Conservation (phyloP, 1,284 basidiomycete genomes). For the Marasmius sp. region DNA sequence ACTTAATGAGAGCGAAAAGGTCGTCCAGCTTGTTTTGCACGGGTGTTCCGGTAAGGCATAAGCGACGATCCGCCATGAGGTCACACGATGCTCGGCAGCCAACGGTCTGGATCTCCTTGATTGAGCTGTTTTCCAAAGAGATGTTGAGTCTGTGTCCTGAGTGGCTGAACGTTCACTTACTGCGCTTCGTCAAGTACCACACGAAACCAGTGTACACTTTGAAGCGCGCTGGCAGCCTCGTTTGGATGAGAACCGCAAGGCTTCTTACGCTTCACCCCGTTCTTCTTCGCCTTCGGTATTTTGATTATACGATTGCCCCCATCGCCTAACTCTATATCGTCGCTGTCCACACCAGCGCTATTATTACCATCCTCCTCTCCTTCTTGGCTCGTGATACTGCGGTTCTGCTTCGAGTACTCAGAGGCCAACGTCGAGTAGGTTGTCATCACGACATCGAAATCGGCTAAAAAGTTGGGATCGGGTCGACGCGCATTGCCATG, state of each 20-base stretch:
- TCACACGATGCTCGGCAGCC: constrained; percentile 95
- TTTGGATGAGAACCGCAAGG: constrained; percentile 42
- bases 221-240: constrained; percentile 84
- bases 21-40: constrained; percentile 99
- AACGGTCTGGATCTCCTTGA: constrained; percentile 94
- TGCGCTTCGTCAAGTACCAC: constrained; percentile 98
- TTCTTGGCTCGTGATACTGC: constrained; percentile 54
- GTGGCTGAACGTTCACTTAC: constrained; percentile 49
- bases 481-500: constrained; percentile 90
- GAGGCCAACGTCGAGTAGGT: constrained; percentile 95
- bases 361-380: constrained; percentile 72
- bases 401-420: constrained; percentile 90
- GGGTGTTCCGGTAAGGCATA: constrained; percentile 96
- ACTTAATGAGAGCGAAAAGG: constrained; percentile 95
- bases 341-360: constrained; percentile 65
- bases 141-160: too few species aligned
- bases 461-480: constrained; percentile 82
- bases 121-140: constrained; percentile 60
- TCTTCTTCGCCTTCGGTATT: constrained; percentile 58
- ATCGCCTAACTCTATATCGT: constrained; percentile 67
- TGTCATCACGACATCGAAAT: constrained; percentile 97
- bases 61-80: constrained; percentile 87
- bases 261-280: constrained; percentile 68
- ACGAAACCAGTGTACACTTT: constrained; percentile 96
- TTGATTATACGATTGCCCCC: constrained; percentile 62